These are phyloP conservation scores for Bruguiera parviflora DNA, from an alignment of 345 rosid species.

Conservation along the genomic window DNA sequence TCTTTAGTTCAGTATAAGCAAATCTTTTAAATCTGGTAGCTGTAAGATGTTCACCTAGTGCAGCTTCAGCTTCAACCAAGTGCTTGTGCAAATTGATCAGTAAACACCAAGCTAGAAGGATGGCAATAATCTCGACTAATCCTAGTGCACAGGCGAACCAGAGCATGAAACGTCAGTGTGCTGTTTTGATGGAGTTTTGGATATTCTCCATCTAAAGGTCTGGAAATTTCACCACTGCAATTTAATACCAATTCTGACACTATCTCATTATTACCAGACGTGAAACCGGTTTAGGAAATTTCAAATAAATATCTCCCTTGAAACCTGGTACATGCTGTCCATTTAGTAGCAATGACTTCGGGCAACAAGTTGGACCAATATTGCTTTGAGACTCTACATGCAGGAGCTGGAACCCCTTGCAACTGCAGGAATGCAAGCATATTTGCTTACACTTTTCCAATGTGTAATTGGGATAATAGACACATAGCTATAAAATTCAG, in stretches of 20 bases:
- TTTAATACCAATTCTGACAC: background rate
- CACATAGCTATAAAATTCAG: constrained; percentile 9
- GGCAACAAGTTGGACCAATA: background rate
- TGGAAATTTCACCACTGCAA: background rate
- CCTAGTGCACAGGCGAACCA: constrained; percentile 30
- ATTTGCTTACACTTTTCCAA: background rate
- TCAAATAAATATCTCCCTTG: background rate
- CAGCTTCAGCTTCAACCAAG: background rate
- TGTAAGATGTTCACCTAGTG: constrained; percentile 7
- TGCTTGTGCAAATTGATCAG: constrained; percentile 15
- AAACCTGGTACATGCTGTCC: background rate
- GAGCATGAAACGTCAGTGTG: constrained; percentile 22
- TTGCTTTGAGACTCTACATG: background rate
- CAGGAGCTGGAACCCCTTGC: background rate
- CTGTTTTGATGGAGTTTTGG: background rate
- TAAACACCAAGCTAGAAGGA: constrained; percentile 24
- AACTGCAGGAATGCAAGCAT: constrained; percentile 1
- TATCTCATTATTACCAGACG: background rate
- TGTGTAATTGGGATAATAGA: background rate
- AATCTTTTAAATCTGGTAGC: constrained; percentile 25
- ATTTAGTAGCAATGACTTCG: background rate
- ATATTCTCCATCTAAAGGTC: background rate
- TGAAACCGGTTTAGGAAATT: background rate
- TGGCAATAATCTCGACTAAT: constrained; percentile 20
- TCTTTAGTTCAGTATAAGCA: constrained; percentile 18